Base-by-base conservation (phyloP, 2,329 filamentous ascomycete species). In the Colletotrichum euphorbiae region DNA sequence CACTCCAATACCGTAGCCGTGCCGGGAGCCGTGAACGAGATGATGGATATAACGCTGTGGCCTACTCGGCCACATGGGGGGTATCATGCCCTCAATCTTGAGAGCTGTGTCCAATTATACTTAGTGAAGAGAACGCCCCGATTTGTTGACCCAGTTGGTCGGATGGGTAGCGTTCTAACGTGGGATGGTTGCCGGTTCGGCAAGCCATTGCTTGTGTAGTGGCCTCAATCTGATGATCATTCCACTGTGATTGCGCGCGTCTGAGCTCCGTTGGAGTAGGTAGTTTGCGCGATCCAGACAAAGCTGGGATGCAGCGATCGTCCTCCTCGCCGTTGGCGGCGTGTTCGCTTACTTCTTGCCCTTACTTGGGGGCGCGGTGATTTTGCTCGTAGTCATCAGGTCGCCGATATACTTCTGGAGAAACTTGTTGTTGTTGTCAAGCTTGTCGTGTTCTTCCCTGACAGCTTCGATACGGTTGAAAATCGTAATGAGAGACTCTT, bases 331-430 rank as follows among this genome's bases (percentile, higher is more conserved):
- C 31, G 3, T 12, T 15, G 15, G 2, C 19, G 2, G 2, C 3
- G 6, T 8, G 17, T 15, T 17, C 15, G 31, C 36, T 84, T 76
- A 89, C 77, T 89, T 89, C 75, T 87, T 86, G 62, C 79, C 80
- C 36, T 85, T 82, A 69, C 79, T 81, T 61, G 81, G 80, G 1
- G 85, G 82, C 2, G 89, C 85, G 1, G 89, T 91, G 73, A 92
- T 91, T 76, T 91, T 91, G 77, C 88, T 90, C n/a, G 90, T 91
- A 73, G 93, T 93, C 88, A 97, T 98, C 62, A 98, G 85, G 76
- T 97, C 95, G 72, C 95, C 95, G 75, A 98, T 98, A 78, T 98
- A 98, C 79, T 97, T 97, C 80, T 98, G 95, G 54, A 99, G 82
- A 76, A 98, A 98, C 75, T 94, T 95, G 85, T 99, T 99, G 79